phyloP scores from a whole-genome alignment of 495 filamentous ascomycete genomes.

The Astrothelium macrocarpum region DNA sequence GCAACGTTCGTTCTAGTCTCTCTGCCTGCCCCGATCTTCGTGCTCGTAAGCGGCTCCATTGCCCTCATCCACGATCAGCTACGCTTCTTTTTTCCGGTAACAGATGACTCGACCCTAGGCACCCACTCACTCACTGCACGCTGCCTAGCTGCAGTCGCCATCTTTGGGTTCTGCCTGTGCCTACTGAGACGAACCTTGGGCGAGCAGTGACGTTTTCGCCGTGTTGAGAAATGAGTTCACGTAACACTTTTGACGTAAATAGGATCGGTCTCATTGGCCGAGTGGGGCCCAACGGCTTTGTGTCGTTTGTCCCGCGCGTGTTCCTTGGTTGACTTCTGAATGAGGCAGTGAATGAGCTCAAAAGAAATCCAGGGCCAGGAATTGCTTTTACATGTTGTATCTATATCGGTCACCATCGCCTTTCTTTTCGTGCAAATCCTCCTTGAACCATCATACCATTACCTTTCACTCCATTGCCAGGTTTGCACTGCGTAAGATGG shows the following conservation, averaged over 20 bases:
- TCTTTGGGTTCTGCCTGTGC: neutral
- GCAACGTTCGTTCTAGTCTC: neutral
- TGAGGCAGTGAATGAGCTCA: neutral
- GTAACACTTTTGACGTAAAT: neutral
- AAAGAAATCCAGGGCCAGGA: no score
- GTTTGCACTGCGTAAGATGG: no score
- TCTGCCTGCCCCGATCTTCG: neutral
- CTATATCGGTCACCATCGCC: no score
- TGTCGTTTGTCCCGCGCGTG: neutral
- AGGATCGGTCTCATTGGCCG: neutral
- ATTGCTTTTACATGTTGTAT: no score
- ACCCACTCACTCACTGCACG: neutral
- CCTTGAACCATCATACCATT: no score
- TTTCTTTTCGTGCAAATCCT: no score
- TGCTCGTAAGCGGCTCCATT: neutral
- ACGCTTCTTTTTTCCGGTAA: neutral
- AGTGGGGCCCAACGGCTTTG: conserved; percentile 4
- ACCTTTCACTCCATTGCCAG: no score
- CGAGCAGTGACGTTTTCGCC: neutral
- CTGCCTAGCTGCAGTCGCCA: neutral
- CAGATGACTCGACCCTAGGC: neutral
- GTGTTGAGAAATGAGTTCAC: neutral
- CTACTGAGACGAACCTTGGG: neutral
- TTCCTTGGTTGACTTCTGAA: neutral
- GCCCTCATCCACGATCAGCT: neutral